Base-by-base conservation (phyloP, 345 rosid genomes). In the Boechera retrofracta region DNA sequence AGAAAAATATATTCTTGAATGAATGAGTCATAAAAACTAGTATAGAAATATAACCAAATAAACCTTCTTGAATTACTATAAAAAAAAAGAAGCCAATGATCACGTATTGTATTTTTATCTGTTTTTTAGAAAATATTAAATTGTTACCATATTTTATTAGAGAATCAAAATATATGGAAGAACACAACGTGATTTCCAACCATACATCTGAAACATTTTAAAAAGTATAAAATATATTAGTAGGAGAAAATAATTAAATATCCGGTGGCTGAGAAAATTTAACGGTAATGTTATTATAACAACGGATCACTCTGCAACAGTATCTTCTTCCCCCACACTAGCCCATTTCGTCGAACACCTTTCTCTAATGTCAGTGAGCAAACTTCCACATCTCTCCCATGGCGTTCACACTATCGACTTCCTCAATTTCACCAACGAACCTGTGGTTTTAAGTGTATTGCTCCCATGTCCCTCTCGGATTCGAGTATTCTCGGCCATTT, bases 331-430 rank as follows among this genome's bases (percentile, higher is more conserved):
- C 36, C 1, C 48, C 59, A 47, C 41, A 48, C 74, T 60, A 52
- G 18, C 31, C 29, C 32, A 39, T 71, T 57, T 7, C 63, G 18
- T 78, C 77, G 59, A 67, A 31, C 51, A 51, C 57, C 75, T 69
- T 69, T 52, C 24, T 45, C 29, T 35, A 53, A 78, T 72, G 77
- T 78, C 73, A 26, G 41, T 67, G 35, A 72, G 82, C 65, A 78
- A 52, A 16, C 65, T 78, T 67, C 78, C 78, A 7, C 51, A 42
- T 67, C 52, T 67, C 65, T 52, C 74, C 45, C 65, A 73, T 78
- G 81, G 74, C 74, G 15, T 78, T 78, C 78, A 36, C 67, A 35
- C 66, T 31, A 63, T 33, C 10, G 26, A 65, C 7, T 57, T 35
- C n/a, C 24, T 52, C 70, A 53, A 24, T 52, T 78, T 32, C 59